Percentiles rank a stretch among this genome's conserved stretches.
Conservation (phyloP, 1,284 basidiomycete genomes). For the Papiliotrema terrestris region DNA sequence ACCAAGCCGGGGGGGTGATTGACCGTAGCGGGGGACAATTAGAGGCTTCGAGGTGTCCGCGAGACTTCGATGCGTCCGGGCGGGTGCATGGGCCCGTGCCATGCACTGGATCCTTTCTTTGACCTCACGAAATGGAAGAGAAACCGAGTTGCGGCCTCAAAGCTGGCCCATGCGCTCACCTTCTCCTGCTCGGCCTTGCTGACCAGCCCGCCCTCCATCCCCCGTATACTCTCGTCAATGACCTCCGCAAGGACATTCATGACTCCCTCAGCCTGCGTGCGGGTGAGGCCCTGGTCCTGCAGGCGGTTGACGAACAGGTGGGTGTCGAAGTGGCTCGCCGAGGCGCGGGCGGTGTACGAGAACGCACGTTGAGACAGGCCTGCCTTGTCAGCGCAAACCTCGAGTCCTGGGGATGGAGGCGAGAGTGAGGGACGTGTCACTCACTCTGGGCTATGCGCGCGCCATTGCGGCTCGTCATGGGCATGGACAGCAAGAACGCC, state of each 20-base stretch:
- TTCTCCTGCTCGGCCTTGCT: constrained; percentile 92
- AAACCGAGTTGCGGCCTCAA: no score
- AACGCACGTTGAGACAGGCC: not conserved
- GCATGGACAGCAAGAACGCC: not conserved
- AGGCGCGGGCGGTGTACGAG: not conserved
- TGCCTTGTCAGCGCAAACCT: not conserved
- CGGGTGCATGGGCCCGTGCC: no score
- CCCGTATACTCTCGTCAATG: constrained; percentile 88
- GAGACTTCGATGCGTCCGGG: no score
- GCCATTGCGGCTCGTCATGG: not conserved
- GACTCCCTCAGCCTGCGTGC: constrained; percentile 87
- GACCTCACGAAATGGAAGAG: no score
- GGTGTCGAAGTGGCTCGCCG: constrained; percentile 73
- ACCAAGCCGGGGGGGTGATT: no score
- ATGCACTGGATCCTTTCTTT: no score
- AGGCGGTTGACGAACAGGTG: constrained; percentile 87
- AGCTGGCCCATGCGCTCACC: constrained; percentile 52
- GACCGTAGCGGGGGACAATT: no score
- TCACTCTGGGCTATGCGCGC: not conserved
- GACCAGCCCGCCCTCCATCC: constrained; percentile 91
- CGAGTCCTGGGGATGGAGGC: no score
- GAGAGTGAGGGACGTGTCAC: no score
- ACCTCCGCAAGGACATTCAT: constrained; percentile 93
- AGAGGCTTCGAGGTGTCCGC: no score
- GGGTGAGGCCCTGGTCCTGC: constrained; percentile 78